Conservation (phyloP, 2,329 filamentous ascomycete genomes). For the Paracamarosporium sp. region DNA sequence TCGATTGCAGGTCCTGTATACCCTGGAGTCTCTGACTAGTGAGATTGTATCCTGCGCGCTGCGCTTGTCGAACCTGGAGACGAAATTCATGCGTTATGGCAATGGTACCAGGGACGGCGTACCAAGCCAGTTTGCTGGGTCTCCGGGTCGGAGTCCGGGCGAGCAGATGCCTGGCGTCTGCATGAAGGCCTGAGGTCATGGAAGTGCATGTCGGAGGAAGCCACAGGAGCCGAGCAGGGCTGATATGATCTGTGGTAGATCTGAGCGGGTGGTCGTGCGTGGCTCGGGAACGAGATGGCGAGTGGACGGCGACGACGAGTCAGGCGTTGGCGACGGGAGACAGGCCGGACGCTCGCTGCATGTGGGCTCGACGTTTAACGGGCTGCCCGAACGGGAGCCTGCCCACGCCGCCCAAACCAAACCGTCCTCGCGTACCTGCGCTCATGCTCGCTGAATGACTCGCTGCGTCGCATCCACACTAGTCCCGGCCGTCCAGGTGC, state of each 20-base stretch:
- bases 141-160: neutral
- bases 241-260: conserved; percentile 14
- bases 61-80: neutral
- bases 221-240: conserved; percentile 7
- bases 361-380: neutral
- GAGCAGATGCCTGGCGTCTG: neutral
- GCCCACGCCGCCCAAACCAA: neutral
- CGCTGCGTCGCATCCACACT: neutral
- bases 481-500: neutral
- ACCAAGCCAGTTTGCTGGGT: neutral
- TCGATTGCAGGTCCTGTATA: neutral
- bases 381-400: neutral
- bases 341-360: neutral
- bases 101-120: neutral
- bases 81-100: conserved; percentile 5
- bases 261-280: conserved; percentile 8
- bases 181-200: conserved; percentile 1
- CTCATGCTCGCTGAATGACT: neutral
- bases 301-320: neutral
- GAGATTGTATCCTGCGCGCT: neutral
- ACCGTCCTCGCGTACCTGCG: neutral
- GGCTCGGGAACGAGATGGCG: neutral
- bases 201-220: neutral
- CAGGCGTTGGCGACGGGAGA: neutral
- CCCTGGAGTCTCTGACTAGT: neutral